phyloP scores from a whole-genome alignment of 345 rosid genomes.

The Litchi chinensis region DNA sequence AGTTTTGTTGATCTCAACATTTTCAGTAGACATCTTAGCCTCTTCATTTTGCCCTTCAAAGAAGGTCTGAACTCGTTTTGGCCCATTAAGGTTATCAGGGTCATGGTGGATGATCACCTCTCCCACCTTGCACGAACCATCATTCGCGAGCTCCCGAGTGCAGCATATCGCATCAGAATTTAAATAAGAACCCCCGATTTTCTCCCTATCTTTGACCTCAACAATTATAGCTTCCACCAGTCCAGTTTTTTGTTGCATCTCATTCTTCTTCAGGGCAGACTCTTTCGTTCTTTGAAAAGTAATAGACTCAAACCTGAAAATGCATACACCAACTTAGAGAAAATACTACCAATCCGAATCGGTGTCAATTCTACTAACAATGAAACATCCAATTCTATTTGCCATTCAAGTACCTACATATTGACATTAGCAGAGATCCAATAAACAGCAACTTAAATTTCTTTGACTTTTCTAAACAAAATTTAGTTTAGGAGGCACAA shows the following conservation, averaged over 20 bases:
- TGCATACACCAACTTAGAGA: not conserved
- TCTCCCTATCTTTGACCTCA: constrained; percentile 40
- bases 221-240: constrained; percentile 43
- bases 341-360: not conserved
- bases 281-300: constrained; percentile 38
- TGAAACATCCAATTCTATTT: not conserved
- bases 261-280: constrained; percentile 34
- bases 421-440: not conserved
- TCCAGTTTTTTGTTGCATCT: constrained; percentile 54
- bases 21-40: constrained; percentile 38
- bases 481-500: too few species aligned
- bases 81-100: constrained; percentile 25
- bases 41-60: constrained; percentile 44
- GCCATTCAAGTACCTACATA: not conserved
- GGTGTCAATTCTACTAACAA: not conserved
- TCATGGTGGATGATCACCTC: constrained; percentile 42
- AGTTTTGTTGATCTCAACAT: constrained; percentile 36
- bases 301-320: constrained; percentile 44
- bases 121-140: constrained; percentile 43
- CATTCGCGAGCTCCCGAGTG: constrained; percentile 33
- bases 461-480: too few species aligned
- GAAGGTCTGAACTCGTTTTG: constrained; percentile 39
- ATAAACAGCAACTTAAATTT: not conserved
- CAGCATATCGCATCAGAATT: constrained; percentile 42
- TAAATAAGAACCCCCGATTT: constrained; percentile 39